Evolutionary conservation across 2,329 filamentous ascomycete genomes (phyloP).

Genomic region (Herpomyces periplanetae): DNA sequence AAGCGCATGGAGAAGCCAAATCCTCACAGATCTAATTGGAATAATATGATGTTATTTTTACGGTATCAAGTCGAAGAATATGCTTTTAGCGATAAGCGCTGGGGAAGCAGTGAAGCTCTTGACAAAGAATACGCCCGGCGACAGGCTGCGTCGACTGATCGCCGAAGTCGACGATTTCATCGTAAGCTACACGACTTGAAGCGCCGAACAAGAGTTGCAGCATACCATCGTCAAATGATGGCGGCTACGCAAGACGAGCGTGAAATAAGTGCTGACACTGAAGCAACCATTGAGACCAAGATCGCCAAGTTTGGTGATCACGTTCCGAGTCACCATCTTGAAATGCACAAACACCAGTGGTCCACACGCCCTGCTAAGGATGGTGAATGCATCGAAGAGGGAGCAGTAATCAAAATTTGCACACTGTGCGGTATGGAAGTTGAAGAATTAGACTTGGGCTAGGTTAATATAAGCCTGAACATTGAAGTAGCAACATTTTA

Average conservation of each 20-base stretch:
- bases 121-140: slow-evolving; percentile 59
- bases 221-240: slow-evolving; percentile 23
- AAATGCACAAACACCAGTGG: slow-evolving; percentile 67
- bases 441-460: slow-evolving; percentile 23
- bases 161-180: slow-evolving; percentile 71
- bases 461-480: too few relatives aligned
- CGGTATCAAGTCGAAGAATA: slow-evolving; percentile 82
- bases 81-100: slow-evolving; percentile 41
- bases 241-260: slow-evolving; percentile 13
- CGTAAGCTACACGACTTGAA: slow-evolving; percentile 60
- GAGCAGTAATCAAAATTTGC: slow-evolving; percentile 37
- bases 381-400: slow-evolving; percentile 18
- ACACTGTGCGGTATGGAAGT: slow-evolving; percentile 25
- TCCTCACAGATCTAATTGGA: slow-evolving; percentile 78
- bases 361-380: too few relatives aligned
- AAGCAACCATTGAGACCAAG: too few relatives aligned
- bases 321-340: slow-evolving; percentile 15
- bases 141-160: slow-evolving; percentile 34
- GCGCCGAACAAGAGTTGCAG: slow-evolving; percentile 64
- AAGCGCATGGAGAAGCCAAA: slow-evolving; percentile 67
- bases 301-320: slow-evolving; percentile 51
- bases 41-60: slow-evolving; percentile 93
- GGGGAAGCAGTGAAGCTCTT: slow-evolving; percentile 48
- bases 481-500: too few relatives aligned
- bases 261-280: slow-evolving; percentile 8